These are phyloP conservation scores for Yamadazyma taylorii DNA, from an alignment of 1,139 yeast species.

Conservation along the genomic window DNA sequence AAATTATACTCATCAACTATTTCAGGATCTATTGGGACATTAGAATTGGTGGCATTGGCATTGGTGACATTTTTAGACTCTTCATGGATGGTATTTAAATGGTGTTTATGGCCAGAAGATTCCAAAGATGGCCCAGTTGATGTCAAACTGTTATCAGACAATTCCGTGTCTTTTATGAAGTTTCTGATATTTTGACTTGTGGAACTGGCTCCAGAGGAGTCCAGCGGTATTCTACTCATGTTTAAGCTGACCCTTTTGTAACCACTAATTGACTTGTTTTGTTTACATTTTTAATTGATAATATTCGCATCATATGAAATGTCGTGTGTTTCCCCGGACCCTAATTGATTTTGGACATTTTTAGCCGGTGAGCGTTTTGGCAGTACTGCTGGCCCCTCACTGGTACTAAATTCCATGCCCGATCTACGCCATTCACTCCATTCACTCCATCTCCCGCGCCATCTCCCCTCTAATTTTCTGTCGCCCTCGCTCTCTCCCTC, in stretches of 20 bases:
- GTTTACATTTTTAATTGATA: neutral
- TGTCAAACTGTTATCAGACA: constrained; percentile 9
- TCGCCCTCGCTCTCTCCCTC: neutral
- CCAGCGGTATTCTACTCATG: constrained; percentile 16
- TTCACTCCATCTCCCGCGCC: neutral
- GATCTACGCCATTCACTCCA: no score
- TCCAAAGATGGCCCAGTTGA: neutral
- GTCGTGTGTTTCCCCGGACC: no score
- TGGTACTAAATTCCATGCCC: no score
- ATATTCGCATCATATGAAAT: no score
- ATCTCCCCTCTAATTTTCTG: neutral
- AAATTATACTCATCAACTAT: constrained; percentile 11
- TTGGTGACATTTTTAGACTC: constrained; percentile 5
- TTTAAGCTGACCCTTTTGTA: no score
- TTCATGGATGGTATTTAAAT: constrained; percentile 10
- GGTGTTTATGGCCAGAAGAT: constrained; percentile 1
- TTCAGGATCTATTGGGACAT: constrained; percentile 7
- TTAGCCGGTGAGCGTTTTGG: no score
- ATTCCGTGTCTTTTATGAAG: constrained; percentile 14
- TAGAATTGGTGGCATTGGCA: neutral
- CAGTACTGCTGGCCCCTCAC: no score
- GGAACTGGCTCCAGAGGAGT: constrained; percentile 7
- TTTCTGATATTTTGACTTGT: constrained; percentile 11
- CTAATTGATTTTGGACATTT: no score
- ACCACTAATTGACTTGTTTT: neutral